A percentile compares a stretch with the other conserved stretches of the same genome.
These are phyloP conservation scores for Suhomyces sp. DNA, from an alignment of 805 yeast genomes.

Conservation along the genomic window DNA sequence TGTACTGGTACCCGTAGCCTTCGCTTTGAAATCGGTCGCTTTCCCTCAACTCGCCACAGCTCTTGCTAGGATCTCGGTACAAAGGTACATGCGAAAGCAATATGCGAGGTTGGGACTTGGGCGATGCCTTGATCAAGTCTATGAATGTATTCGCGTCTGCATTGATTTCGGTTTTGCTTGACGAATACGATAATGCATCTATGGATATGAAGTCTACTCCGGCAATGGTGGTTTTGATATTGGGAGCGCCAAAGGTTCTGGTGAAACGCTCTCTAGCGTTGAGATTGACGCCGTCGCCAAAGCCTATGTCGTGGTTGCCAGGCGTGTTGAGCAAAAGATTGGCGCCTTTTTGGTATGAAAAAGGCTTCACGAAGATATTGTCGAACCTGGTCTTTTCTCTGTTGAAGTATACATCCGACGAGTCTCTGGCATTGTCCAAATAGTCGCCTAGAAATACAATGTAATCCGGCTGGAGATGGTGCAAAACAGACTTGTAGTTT, in stretches of 20 bases:
- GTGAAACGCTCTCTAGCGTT: conserved; percentile 28
- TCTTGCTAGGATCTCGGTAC: conserved; percentile 15
- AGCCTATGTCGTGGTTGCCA: conserved; percentile 29
- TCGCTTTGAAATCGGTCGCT: conserved; percentile 9
- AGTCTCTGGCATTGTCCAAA: conserved; percentile 40
- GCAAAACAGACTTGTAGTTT: conserved; percentile 34
- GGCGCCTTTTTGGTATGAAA: conserved; percentile 15
- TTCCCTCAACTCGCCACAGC: conserved; percentile 24
- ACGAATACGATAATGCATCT: conserved; percentile 20
- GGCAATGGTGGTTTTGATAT: conserved; percentile 21
- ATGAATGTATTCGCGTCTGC: conserved; percentile 14
- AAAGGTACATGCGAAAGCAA: conserved; percentile 26
- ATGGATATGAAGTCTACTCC: conserved; percentile 30
- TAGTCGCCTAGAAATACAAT: conserved; percentile 42
- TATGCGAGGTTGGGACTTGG: conserved; percentile 14
- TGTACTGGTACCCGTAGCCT: conserved; percentile 25
- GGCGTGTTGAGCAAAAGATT: conserved; percentile 32
- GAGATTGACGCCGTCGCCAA: conserved; percentile 22
- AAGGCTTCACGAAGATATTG: conserved; percentile 23
- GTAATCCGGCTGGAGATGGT: conserved; percentile 33
- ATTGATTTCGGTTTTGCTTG: conserved; percentile 12
- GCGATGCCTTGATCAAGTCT: neutral
- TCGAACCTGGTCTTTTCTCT: conserved; percentile 31
- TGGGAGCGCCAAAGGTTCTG: conserved; percentile 32
- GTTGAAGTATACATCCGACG: conserved; percentile 29